Evolutionary conservation across 495 filamentous ascomycete genomes (phyloP), one percentile per base, ranked within the genome.

Genomic region (Penicillium verhagenii): DNA sequence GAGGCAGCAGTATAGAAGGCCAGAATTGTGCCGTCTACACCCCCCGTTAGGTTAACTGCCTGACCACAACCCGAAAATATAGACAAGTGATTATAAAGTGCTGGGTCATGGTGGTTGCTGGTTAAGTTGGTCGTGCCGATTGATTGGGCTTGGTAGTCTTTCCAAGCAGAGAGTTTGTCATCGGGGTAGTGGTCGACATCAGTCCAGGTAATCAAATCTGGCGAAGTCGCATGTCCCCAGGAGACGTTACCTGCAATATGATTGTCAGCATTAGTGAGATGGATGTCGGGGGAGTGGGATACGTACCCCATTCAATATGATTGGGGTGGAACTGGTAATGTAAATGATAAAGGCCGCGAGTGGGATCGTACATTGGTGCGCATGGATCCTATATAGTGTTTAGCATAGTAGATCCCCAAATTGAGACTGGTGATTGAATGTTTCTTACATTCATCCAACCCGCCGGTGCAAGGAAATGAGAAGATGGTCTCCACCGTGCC

Each of bases 381-480:
- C 58, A 56, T 3, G 58, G 58, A 29, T 60, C 58, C 58, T 60
- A 20, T 19, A n/a, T 23, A 4, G 14, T 24, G 2, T 21, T 43
- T 20, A 43, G 39, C 7, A 5, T 23, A 23, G 19, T 13, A n/a
- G n/a, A n/a, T 43, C 8, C 19, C 3, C 2, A 7, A 21, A 13
- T 19, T 4, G 49, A 28, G 53, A 38, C 28, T 33, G n/a, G n/a
- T 53, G 4, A 16, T 43, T 26, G 19, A 1, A 39, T 13, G 23
- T 29, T 40, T 4, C 53, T 13, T 53, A 56, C 58, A 42, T 60
- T 60, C 58, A 60, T 60, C 58, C 58, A 60, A 5, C 58, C 58
- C n/a, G 58, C 33, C 11, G 58, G 58, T 8, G 58, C 58, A 45
- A 60, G 58, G 8, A 60, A 60, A 56, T 60, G 58, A 26, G 58